These are phyloP conservation scores for Orbilia ellipsospora DNA, from an alignment of 2,329 filamentous ascomycete species.

Conservation along the genomic window DNA sequence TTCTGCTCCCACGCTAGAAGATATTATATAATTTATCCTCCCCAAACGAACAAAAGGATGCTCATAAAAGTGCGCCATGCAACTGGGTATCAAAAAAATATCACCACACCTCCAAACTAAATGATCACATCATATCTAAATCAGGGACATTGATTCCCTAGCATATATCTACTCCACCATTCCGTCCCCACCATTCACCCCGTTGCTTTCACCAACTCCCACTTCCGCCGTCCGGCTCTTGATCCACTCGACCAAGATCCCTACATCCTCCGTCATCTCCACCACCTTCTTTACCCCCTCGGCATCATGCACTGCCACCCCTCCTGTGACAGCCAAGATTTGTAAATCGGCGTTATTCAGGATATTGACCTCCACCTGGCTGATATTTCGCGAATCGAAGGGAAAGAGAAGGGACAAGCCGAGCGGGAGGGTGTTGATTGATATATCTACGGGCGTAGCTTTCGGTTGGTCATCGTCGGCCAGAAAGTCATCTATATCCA, in stretches of 20 bases:
- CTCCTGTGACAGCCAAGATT: slow-evolving; percentile 29
- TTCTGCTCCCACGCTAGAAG: too few species aligned
- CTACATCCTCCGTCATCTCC: slow-evolving; percentile 55
- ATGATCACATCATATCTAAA: too few species aligned
- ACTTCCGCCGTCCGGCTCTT: slow-evolving; percentile 7
- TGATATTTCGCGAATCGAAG: slow-evolving; percentile 23
- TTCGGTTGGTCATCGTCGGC: slow-evolving; percentile 24
- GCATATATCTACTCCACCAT: slow-evolving; percentile 26
- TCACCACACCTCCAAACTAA: too few species aligned
- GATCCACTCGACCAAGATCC: slow-evolving; percentile 55
- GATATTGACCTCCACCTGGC: slow-evolving; percentile 46
- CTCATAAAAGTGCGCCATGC: too few species aligned
- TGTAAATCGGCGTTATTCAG: slow-evolving; percentile 40
- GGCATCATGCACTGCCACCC: slow-evolving; percentile 37
- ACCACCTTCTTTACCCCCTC: slow-evolving; percentile 48
- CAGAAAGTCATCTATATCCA: slow-evolving; percentile 55
- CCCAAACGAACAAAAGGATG: too few species aligned
- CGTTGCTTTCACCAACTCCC: neutral
- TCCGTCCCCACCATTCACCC: slow-evolving; percentile 17
- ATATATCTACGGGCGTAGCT: slow-evolving; percentile 39
- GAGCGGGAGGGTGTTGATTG: slow-evolving; percentile 44
- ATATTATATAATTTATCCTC: too few species aligned
- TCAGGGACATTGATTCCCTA: neutral
- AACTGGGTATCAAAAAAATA: too few species aligned
- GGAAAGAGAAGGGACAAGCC: slow-evolving; percentile 46